Base-by-base conservation (phyloP, 192 early-diverging fungal species). In the Podila epicladia region DNA sequence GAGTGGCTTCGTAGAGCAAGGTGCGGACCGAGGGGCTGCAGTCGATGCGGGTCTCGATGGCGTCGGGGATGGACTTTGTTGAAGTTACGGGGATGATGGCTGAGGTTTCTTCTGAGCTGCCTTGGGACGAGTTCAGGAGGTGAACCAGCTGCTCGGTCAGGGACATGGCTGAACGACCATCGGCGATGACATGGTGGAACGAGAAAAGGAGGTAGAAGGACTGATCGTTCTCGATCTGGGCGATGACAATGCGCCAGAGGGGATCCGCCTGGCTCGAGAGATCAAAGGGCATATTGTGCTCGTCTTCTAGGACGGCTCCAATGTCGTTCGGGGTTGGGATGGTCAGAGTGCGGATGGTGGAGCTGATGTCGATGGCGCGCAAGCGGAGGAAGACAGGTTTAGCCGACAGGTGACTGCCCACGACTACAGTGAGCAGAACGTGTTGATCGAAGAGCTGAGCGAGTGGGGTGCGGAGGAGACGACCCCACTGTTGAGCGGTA, bases 111-210 rank as follows among this genome's bases (percentile, higher is more conserved):
- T 9, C 53, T 55, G 53, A n/a, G 20, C 2, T 55, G 6, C 5
- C 20, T 0, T 24, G 24, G 22, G 22, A 4, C n/a, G n/a, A 9
- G 48, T 79, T 79, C 28, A 80, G 35, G 6, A 37, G 55, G 24
- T 73, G 32, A 19, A 80, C 26, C 9, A 80, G 22, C 31, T 69
- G 77, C 49, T 68, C 65, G 11, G 65, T 68, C 59, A 79, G 31
- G 0, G 65, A 35, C 75, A 79, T 72, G 51, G 75, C 75, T 6
- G 75, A 79, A 9, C 75, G 69, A 9, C 75, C 75, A 32, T 79
- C 75, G 12, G 50, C 75, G 45, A 79, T 79, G 53, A 72, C 75
- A 72, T 79, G 75, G 45, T 79, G 75, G 55, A 79, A 72, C 1
- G 61, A 64, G n/a, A 67, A 79, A 11, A 80, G 49, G 20, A 78